These are phyloP conservation scores for Akanthomyces uredinophilus DNA, from an alignment of 2,329 filamentous ascomycete species.

Conservation along the genomic window DNA sequence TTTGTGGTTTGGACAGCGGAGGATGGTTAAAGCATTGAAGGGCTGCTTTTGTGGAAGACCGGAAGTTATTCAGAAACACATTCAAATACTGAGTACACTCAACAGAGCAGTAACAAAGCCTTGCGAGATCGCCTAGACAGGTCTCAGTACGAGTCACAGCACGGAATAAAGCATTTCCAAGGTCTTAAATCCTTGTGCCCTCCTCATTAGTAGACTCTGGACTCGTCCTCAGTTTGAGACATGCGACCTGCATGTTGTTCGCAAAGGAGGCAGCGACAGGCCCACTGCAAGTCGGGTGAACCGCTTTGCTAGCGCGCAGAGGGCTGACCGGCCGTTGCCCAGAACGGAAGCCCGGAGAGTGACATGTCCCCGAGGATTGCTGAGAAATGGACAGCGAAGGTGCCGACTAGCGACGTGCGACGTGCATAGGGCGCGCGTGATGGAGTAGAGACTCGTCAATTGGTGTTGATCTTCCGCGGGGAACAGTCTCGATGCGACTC, in stretches of 20 bases:
- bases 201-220: no score
- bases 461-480: neutral
- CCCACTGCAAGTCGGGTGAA: neutral
- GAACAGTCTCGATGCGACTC: neutral
- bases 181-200: neutral
- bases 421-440: conserved; percentile 4
- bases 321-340: neutral
- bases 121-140: neutral
- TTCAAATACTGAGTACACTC: no score
- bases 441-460: neutral
- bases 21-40: neutral
- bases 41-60: no score
- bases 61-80: no score
- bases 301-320: neutral
- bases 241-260: neutral
- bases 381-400: neutral
- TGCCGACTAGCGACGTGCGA: neutral
- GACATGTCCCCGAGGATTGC: conserved; percentile 1
- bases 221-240: neutral
- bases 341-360: conserved; percentile 6
- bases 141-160: conserved; percentile 5
- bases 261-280: neutral
- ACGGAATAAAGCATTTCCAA: neutral
- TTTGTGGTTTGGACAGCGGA: neutral
- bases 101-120: neutral